phyloP scores from a whole-genome alignment of 1,284 basidiomycete genomes.

The Neotropicomus parvogracilis region DNA sequence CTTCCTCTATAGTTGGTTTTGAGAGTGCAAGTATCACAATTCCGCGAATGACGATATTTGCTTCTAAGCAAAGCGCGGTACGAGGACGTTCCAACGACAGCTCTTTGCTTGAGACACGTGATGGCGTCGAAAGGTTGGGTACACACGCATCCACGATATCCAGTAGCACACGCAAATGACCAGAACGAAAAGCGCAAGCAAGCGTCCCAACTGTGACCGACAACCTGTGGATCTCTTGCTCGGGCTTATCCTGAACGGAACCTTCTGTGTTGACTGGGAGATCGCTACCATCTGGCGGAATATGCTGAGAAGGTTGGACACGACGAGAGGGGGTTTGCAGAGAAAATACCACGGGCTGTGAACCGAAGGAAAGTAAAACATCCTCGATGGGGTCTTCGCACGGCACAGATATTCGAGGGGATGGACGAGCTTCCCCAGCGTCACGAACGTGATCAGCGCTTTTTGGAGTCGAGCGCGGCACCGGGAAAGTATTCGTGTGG shows the following conservation, averaged over 20 bases:
- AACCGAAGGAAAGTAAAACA: constrained; percentile 52
- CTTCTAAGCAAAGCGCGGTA: constrained; percentile 32
- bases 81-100: constrained; percentile 6
- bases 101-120: constrained; percentile 12
- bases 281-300: not conserved
- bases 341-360: constrained; percentile 52
- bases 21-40: constrained; percentile 47
- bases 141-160: constrained; percentile 40
- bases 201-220: constrained; percentile 48
- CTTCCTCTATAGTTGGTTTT: constrained; percentile 8
- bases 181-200: constrained; percentile 48
- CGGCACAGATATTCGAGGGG: constrained; percentile 11
- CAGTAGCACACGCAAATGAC: constrained; percentile 49
- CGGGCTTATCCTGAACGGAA: constrained; percentile 3
- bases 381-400: constrained; percentile 35
- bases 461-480: not conserved
- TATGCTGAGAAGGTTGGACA: constrained; percentile 9
- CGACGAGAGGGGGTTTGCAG: constrained; percentile 44
- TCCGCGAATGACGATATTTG: constrained; percentile 43
- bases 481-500: not conserved
- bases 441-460: not conserved
- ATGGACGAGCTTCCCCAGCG: constrained; percentile 1
- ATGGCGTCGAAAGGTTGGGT: constrained; percentile 27
- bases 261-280: constrained; percentile 3
- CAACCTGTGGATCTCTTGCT: constrained; percentile 30